Evolutionary conservation across 176 grass and related monocot species (phyloP).

Genomic region (Pontederia crassipes): DNA sequence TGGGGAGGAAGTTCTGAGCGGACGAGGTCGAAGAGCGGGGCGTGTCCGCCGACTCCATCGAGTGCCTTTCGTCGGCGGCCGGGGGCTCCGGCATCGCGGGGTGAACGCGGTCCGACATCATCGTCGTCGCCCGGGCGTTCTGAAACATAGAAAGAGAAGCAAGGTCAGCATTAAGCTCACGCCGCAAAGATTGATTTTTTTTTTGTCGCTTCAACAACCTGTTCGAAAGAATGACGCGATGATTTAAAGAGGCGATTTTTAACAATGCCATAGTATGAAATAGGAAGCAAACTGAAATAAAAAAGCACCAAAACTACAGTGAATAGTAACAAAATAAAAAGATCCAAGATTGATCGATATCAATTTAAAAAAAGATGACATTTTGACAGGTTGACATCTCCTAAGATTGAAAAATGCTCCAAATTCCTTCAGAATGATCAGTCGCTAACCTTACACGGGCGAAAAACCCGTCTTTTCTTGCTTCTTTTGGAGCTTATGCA

Average conservation of each 20-base stretch:
- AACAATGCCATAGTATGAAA: too few relatives aligned
- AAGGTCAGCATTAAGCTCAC: neutral
- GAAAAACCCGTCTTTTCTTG: neutral
- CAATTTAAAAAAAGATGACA: too few relatives aligned
- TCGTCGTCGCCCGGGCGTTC: neutral
- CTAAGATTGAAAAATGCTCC: too few relatives aligned
- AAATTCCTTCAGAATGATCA: neutral
- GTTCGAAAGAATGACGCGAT: too few relatives aligned
- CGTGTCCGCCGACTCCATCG: neutral
- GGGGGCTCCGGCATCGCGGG: neutral
- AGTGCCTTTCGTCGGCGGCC: neutral
- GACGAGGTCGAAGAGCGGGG: constrained; percentile 2
- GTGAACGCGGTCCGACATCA: constrained; percentile 1
- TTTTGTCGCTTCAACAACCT: neutral
- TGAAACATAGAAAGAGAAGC: neutral
- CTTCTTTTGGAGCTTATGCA: neutral
- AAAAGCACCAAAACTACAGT: too few relatives aligned
- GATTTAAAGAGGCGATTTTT: too few relatives aligned
- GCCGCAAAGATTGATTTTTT: neutral
- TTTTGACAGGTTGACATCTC: too few relatives aligned
- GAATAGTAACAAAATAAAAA: too few relatives aligned
- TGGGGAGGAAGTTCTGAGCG: constrained; percentile 1
- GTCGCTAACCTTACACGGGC: neutral
- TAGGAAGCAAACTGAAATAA: too few relatives aligned
- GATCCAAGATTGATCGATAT: too few relatives aligned